Evolutionary conservation across 768 basidiomycete genomes (phyloP), one percentile per base, ranked within the genome.

Genomic region (Sutorius australiensis): DNA sequence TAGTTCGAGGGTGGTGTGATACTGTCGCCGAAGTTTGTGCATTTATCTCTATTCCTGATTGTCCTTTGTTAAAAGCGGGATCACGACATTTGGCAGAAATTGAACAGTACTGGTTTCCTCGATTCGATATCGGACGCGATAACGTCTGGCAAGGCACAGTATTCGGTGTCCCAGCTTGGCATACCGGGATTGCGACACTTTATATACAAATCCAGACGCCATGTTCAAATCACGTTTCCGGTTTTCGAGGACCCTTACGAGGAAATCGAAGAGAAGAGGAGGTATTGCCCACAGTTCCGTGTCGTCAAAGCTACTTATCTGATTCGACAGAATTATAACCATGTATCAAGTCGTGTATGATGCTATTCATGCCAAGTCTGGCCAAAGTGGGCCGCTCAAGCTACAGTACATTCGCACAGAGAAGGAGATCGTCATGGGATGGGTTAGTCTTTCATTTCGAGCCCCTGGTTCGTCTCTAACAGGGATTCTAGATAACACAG

Each of bases 181-280:
- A 86, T 95, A 57, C 92, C 92, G 3, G 94, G 94, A 2, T 72
- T 98, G 28, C 82, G 91, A 30, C 97, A 99, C 68, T 99, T 98
- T 65, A 73, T 98, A 44, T 98, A 98, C 76, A 98, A 98, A 72
- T 92, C 90, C 10, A 79, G 92, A 12, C 75, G 81, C 7, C 83
- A 91, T 61, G 94, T 99, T 17, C 97, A 99, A 66, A 79, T 95
- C 33, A 97, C 95, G 0, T 72, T 78, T 57, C 94, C 97, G 3
- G 67, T 70, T n/a, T 95, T 87, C 68, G 92, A 94, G 64, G 90
- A 89, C 16, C 89, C 89, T 6, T 95, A 97, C 61, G 82, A 86
- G 39, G 75, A 74, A 32, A 58, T 73, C 0, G 75, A 80, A 38
- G 84, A 86, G 54, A 77, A 75, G 49, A 75, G 82, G 55, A 78